Percentiles rank a stretch among this genome's conserved stretches.
These are phyloP conservation scores for Elaeis oleifera DNA, from an alignment of 202 grass and related monocot genomes.

Conservation along the genomic window DNA sequence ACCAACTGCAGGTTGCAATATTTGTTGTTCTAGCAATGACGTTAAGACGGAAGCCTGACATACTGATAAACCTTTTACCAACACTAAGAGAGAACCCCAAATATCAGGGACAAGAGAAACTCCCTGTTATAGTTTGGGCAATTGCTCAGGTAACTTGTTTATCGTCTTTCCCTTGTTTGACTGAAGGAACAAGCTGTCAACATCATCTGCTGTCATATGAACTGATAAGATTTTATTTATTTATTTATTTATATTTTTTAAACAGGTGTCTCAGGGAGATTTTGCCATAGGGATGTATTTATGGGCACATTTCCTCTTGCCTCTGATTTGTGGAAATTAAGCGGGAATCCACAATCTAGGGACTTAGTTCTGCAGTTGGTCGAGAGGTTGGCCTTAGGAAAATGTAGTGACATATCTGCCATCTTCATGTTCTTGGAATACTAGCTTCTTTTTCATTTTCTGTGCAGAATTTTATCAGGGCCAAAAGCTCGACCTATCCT, in stretches of 20 bases:
- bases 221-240: not conserved
- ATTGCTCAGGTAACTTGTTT: slow-evolving; percentile 66
- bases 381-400: slow-evolving; percentile 48
- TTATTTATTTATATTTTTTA: not conserved
- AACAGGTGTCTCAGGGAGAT: slow-evolving; percentile 85
- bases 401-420: not conserved
- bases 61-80: slow-evolving; percentile 44
- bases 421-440: no score
- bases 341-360: slow-evolving; percentile 67
- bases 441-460: not conserved
- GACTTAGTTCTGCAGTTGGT: slow-evolving; percentile 94
- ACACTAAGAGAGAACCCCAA: slow-evolving; percentile 70
- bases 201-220: no score
- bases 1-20: slow-evolving; percentile 68
- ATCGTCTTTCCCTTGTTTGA: not conserved
- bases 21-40: slow-evolving; percentile 84
- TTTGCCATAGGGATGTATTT: slow-evolving; percentile 60
- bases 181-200: not conserved
- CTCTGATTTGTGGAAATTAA: slow-evolving; percentile 59
- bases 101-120: slow-evolving; percentile 81
- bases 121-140: slow-evolving; percentile 81
- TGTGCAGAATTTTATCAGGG: slow-evolving; percentile 55
- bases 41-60: slow-evolving; percentile 81
- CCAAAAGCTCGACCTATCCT: slow-evolving; percentile 77
- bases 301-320: slow-evolving; percentile 90